A percentile compares a stretch with the other conserved stretches of the same genome.
Conservation (phyloP, 2,329 filamentous ascomycete genomes). For the Fusarium verticillioides region DNA sequence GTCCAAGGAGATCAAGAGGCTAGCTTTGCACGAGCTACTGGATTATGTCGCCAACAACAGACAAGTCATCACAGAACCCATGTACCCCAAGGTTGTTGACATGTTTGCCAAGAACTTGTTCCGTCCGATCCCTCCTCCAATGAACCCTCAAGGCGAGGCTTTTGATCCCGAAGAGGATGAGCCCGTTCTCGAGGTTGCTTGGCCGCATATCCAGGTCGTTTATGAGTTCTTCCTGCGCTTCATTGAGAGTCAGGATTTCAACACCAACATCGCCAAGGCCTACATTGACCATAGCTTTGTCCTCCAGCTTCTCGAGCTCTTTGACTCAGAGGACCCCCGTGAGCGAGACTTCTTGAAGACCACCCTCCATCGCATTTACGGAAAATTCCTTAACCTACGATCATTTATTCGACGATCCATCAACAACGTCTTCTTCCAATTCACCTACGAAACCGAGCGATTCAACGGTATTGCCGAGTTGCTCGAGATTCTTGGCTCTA, state of each 20-base stretch:
- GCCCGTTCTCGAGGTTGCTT: conserved; percentile 95
- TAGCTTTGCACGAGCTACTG: conserved; percentile 93
- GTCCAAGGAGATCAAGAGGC: conserved; percentile 98
- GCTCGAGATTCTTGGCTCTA: conserved; percentile 95
- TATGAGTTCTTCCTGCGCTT: conserved; percentile 99
- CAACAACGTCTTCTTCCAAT: conserved; percentile 99
- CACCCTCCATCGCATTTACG: conserved; percentile 96
- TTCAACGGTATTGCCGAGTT: conserved; percentile 99
- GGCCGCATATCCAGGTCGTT: conserved; percentile 99
- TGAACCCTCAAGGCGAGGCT: conserved; percentile 97
- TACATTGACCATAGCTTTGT: conserved; percentile 99
- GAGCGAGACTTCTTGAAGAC: conserved; percentile 99
- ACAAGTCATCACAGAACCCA: conserved; percentile 97
- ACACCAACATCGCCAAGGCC: conserved; percentile 98
- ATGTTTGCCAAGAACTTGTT: conserved; percentile 99
- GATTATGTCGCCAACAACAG: conserved; percentile 99
- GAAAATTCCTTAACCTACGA: conserved; percentile 96
- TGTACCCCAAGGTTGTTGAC: conserved; percentile 98
- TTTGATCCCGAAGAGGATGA: conserved; percentile 99
- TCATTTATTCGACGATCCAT: conserved; percentile 98
- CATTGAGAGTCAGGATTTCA: conserved; percentile 99
- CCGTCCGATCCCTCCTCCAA: conserved; percentile 93
- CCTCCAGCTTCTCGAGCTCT: conserved; percentile 93
- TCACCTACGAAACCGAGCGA: conserved; percentile 97
- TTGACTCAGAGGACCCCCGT: conserved; percentile 96